These are phyloP conservation scores for Amanita muscaria DNA, from an alignment of 768 basidiomycete genomes.

Conservation along the genomic window DNA sequence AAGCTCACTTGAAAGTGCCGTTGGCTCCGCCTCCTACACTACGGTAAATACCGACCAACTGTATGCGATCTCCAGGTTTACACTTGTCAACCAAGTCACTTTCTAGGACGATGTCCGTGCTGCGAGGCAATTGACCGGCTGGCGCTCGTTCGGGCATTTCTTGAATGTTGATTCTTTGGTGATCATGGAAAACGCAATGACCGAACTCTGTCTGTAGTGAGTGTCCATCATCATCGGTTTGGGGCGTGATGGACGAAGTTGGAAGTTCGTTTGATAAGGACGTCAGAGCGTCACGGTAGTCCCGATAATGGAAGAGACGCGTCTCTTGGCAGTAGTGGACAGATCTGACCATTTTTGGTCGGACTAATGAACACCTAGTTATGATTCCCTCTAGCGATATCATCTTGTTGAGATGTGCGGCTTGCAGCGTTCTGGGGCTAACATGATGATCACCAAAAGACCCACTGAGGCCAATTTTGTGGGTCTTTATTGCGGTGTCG, in stretches of 20 bases:
- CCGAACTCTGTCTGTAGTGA: slow-evolving; percentile 89
- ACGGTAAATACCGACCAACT: slow-evolving; percentile 91
- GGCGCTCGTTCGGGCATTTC: slow-evolving; percentile 99
- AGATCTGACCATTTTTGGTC: slow-evolving; percentile 97
- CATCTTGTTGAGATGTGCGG: slow-evolving; percentile 89
- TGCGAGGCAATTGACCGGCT: slow-evolving; percentile 91
- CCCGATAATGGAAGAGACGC: slow-evolving; percentile 70
- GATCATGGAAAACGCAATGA: slow-evolving; percentile 84
- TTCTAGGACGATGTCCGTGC: slow-evolving; percentile 92
- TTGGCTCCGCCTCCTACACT: slow-evolving; percentile 86
- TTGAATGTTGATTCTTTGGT: slow-evolving; percentile 96
- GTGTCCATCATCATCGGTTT: slow-evolving; percentile 86
- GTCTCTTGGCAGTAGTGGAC: slow-evolving; percentile 94
- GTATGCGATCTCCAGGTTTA: slow-evolving; percentile 96
- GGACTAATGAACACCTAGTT: slow-evolving; percentile 93
- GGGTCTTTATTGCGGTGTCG: slow-evolving; percentile 70
- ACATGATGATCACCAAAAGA: slow-evolving; percentile 98
- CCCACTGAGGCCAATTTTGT: slow-evolving; percentile 86
- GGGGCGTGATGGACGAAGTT: slow-evolving; percentile 79
- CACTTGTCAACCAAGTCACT: slow-evolving; percentile 96
- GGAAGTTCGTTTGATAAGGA: slow-evolving; percentile 82
- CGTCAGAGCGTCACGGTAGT: slow-evolving; percentile 90
- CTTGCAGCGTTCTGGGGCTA: slow-evolving; percentile 85
- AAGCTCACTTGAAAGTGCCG: slow-evolving; percentile 86
- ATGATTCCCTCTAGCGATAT: slow-evolving; percentile 97